Evolutionary conservation across 106 monocot genomes (phyloP), one percentile per base, ranked within the genome.

Genomic region (Dendrobium catenatum): DNA sequence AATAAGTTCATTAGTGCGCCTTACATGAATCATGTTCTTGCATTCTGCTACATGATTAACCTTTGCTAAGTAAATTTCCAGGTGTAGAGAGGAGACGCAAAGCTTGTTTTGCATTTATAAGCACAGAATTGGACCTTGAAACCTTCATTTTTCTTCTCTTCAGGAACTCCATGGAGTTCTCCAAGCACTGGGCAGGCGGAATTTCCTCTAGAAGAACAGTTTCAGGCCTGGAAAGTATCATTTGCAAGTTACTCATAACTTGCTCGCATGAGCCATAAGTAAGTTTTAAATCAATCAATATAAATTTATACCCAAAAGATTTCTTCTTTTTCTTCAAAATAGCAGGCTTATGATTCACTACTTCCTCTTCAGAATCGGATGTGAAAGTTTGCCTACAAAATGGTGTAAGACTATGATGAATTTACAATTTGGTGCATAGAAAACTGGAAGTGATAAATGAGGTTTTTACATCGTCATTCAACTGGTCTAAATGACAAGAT

Each of bases 91-190:
- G 75, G 37, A 91, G 85, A 2, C 90, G 86, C 64, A 95, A 77
- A 26, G 93, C 87, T 61, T 79, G 87, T 16, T 87, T 80, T 17
- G 94, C 86, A 84, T 98, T 93, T 75, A 84, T 98, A 68, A 98
- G 73, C 66, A 86, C 80, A 7, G 92, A 83, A 13, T 54, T 55
- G 6, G 97, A 98, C 55, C 94, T 89, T 9, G 90, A 72, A 27
- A 94, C 94, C 72, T 86, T 89, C 81, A 86, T 80, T 77, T 92
- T 98, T 76, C 97, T 92, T 85, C 68, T 91, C 83, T 91, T 92
- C 84, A 98, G 47, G 61, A 94, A 98, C 24, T 91, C 92, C 61
- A 91, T 68, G 73, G 97, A 92, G 78, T 84, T 87, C 68, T 87
- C 72, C 73, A 85, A 51, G 79, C 91, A 91, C 26, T 88, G 83